These are phyloP conservation scores for Aspergillus flavus DNA, from an alignment of 2,329 filamentous ascomycete genomes.

Conservation along the genomic window DNA sequence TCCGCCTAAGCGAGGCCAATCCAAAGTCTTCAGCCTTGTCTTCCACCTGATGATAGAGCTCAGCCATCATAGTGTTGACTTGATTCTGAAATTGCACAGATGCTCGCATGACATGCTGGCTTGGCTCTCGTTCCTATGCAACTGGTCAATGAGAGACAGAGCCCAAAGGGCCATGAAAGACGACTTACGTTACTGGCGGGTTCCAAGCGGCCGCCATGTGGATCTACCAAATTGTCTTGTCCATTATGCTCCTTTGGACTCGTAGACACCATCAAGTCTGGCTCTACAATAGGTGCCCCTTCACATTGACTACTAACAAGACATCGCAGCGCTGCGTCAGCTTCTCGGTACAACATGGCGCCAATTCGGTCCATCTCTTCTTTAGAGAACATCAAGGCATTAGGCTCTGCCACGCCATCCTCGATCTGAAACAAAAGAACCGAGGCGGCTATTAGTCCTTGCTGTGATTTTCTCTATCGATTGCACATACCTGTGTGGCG, in stretches of 20 bases:
- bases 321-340: neutral
- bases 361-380: neutral
- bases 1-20: neutral
- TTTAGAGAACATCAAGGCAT: neutral
- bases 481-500: neutral
- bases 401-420: neutral
- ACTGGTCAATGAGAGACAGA: neutral
- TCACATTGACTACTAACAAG: neutral
- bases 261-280: neutral
- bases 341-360: neutral
- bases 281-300: neutral
- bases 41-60: neutral
- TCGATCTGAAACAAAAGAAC: neutral
- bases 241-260: neutral
- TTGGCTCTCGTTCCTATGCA: neutral
- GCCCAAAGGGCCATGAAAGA: neutral
- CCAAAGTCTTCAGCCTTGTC: slow-evolving; percentile 1
- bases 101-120: neutral
- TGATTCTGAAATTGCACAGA: neutral
- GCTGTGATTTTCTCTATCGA: neutral
- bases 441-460: neutral
- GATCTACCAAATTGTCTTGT: no score
- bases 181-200: neutral
- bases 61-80: neutral
- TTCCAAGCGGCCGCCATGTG: neutral